Percentiles rank a stretch among this genome's conserved stretches.
Evolutionary conservation across 352 stramenopile genomes (phyloP).

Genomic region (Elongisporangium senticosum): DNA sequence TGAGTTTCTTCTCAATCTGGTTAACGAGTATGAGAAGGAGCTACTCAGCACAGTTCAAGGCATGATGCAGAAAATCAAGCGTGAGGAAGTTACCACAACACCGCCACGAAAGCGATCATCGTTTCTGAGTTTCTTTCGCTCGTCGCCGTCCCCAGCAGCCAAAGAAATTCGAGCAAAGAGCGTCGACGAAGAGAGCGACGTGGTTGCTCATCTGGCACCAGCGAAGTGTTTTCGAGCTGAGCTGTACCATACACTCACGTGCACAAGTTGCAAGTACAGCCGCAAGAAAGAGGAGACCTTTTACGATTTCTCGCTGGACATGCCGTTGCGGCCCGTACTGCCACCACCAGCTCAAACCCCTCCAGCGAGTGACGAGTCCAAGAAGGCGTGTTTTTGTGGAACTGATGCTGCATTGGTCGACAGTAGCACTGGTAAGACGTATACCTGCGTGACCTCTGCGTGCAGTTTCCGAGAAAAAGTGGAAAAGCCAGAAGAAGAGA

Average conservation of each 20-base stretch:
- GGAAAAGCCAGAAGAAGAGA: background rate
- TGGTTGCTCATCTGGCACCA: conserved; percentile 36
- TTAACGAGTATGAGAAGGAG: conserved; percentile 85
- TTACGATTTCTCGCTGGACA: conserved; percentile 83
- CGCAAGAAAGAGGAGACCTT: conserved; percentile 77
- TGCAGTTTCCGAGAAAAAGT: conserved; percentile 63
- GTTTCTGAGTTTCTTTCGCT: conserved; percentile 61
- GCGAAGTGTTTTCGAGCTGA: conserved; percentile 77
- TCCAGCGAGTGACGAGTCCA: conserved; percentile 6
- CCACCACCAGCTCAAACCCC: conserved; percentile 6
- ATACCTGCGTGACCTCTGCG: conserved; percentile 47
- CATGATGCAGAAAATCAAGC: conserved; percentile 9
- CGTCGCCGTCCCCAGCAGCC: background rate
- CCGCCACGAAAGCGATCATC: conserved; percentile 31
- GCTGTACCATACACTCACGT: conserved; percentile 73
- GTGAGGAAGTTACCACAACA: conserved; percentile 16
- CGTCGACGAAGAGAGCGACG: conserved; percentile 10
- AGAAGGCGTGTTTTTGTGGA: conserved; percentile 61
- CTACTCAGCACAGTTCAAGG: conserved; percentile 42
- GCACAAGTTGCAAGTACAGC: conserved; percentile 68
- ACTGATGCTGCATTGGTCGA: conserved; percentile 25
- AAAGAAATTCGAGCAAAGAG: background rate
- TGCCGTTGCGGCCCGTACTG: conserved; percentile 36
- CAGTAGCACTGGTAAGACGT: conserved; percentile 32
- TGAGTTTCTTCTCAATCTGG: conserved; percentile 79